phyloP scores from a whole-genome alignment of 768 basidiomycete genomes.

The Cantharellus anzutake region DNA sequence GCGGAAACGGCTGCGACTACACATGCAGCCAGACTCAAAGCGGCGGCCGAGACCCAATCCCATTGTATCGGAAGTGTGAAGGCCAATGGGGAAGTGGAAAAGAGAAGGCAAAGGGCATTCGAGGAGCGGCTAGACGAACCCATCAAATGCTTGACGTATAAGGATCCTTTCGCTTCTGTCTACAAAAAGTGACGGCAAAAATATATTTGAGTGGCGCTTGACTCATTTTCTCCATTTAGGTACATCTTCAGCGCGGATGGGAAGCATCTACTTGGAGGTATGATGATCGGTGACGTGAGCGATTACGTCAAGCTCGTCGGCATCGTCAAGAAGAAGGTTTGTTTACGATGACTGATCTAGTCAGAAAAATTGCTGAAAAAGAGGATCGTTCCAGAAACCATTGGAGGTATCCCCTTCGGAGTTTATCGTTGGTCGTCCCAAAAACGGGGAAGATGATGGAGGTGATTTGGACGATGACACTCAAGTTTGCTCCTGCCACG shows the following conservation, averaged over 20 bases:
- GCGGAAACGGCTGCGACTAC: not conserved
- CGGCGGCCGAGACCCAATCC: not conserved
- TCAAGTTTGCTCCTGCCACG: conserved; percentile 54
- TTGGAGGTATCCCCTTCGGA: conserved; percentile 44
- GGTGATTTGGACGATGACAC: conserved; percentile 52
- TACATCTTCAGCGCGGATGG: conserved; percentile 57
- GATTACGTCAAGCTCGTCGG: conserved; percentile 54
- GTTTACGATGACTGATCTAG: conserved; percentile 1
- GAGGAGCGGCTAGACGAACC: conserved; percentile 16
- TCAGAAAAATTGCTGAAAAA: not conserved
- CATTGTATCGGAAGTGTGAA: too few relatives aligned
- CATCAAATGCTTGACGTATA: conserved; percentile 42
- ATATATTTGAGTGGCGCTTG: not conserved
- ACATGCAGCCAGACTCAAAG: not conserved
- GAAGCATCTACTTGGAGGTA: conserved; percentile 51
- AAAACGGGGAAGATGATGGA: conserved; percentile 35
- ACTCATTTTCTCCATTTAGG: conserved; percentile 11
- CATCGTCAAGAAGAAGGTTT: conserved; percentile 47
- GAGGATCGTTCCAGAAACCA: conserved; percentile 29
- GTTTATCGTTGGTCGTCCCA: conserved; percentile 39
- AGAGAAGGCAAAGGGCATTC: not conserved
- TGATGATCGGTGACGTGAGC: conserved; percentile 59
- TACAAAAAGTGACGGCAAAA: conserved; percentile 37
- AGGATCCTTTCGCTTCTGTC: conserved; percentile 48
- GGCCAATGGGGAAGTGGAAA: too few relatives aligned